Base-by-base conservation (phyloP, 805 yeast species). In the Teunomyces funiuensis region DNA sequence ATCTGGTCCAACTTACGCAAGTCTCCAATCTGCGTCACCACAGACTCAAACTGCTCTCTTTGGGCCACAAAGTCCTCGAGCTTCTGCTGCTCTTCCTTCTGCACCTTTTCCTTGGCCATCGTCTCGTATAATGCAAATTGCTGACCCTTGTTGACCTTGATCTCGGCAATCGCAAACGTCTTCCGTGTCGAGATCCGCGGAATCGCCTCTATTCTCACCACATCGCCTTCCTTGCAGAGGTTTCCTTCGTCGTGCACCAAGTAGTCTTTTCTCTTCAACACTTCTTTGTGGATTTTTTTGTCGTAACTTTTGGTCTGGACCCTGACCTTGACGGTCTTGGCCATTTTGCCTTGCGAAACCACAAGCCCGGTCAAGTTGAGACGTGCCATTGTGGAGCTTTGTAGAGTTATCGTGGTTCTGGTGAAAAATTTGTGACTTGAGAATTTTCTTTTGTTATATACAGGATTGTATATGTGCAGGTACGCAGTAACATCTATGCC, bases 271-370 rank as follows among this genome's bases (percentile, higher is more conserved):
- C 89, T 79, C 55, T 77, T 81, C 55, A 85, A 69, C 51, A 87
- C 74, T 51, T 87, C 88, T 66, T 85, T 86, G 60, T 85, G 85
- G 48, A 87, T 77, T 45, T 73, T 68, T 44, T 77, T 77, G 63
- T 88, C 85, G 71, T 82, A 88, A 31, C 79, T 77, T 56, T 82
- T 82, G 34, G 82, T 82, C 60, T 85, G 84, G 23, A 91, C 90
- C 46, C 96, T 79, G 45, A 91, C 97, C 69, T 89, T 90, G 49
- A 91, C 89, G 43, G 98, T 91, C 71, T 91, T 93, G 66, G 78
- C 77, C 97, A 90, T 93, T 63, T 88, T 88, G 31, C 98, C 98
- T 59, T 90, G 97, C 38, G 97, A 88, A 23, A 89, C 82, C 52
- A 91, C 98, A 65, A 88, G 82, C 34, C 99, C 99, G 36, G 88